Evolutionary conservation across 2,329 filamentous ascomycete species (phyloP), one percentile per base, ranked within the genome.

Genomic region (Fusarium sulawesiense): DNA sequence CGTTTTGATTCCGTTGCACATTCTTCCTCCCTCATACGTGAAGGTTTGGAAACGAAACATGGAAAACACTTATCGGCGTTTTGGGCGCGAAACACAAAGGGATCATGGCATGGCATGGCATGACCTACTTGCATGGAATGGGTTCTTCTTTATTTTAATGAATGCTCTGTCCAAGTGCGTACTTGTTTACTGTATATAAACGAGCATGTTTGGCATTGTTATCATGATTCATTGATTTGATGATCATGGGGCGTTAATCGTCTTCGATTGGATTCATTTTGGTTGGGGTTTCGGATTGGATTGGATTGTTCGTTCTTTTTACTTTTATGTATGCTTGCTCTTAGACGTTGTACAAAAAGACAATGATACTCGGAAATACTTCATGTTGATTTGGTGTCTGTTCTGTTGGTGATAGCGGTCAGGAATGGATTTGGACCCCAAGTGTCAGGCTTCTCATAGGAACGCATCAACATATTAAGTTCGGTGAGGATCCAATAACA

Each of bases 61-160:
- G 65, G 64, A 63, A 51, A 58, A 67, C 56, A 66, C 55, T 61
- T 61, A 66, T 67, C 47, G 64, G 65, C 65, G 65, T 68, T 68
- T 56, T 59, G 58, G 65, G 65, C 65, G 65, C 27, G 51, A 51
- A 51, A 29, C 44, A 66, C 56, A 50, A 66, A 50, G 46, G 64
- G 47, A 59, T 51, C 64, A 68, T 64, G 64, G 48, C 64, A 64
- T 64, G 64, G 58, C 40, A 64, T 68, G 51, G 34, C 55, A 37
- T 59, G 64, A 42, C 55, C 45, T 46, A 42, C 55, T 58, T 46
- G 65, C 53, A 68, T 67, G 60, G 34, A 61, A 32, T 49, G 45
- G 50, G 46, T 46, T 56, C 47, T 45, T 40, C 20, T 56, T 49
- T 61, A 41, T 64, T 64, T 53, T 55, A 47, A 27, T 64, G 51